Evolutionary conservation across 106 monocot species (phyloP), one percentile per base, ranked within the genome.

Genomic region (Cymbidium sinense): DNA sequence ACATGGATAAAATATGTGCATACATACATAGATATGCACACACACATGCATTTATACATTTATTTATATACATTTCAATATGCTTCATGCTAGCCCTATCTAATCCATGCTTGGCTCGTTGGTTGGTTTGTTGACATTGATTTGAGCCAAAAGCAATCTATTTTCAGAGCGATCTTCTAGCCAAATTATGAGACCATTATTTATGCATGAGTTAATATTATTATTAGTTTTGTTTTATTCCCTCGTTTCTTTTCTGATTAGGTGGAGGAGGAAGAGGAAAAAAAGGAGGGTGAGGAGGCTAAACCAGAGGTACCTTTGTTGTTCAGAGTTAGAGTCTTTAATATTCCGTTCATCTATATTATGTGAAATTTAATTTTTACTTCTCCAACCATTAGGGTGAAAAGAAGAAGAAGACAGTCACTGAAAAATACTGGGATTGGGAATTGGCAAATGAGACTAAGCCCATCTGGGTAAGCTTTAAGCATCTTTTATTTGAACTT

Each of bases 391-490:
- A 34, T 25, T 35, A 94, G 98, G 94, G 74, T 61, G 95, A 93
- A 78, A 90, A 84, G 83, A 94, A 88, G 78, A 94, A 85, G 80
- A 94, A 95, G 80, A 87, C 92, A 65, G 79, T 89, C 41, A 99
- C 95, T 27, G 94, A 99, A 80, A 99, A 99, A 81, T 99, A 99
- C 54, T 95, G 94, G 99, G 95, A 99, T 78, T 99, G 95, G 99
- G 95, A 95, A 78, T 86, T 99, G 85, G 89, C 95, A 73, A 99
- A 99, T 81, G 99, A 99, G 81, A 99, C 99, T 31, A 99, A 99
- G 64, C 95, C 95, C 34, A 95, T 99, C 70, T 99, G 99, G 99
- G 99, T 95, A 86, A 74, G 73, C 9, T 8, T 34, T 27, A 61
- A n/a, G 23, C 47, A 58, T 5, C 58, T 58, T 10, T 33, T 67